Conservation (phyloP, 192 early-diverging fungal genomes). For the Borealophlyctis nickersoniae region DNA sequence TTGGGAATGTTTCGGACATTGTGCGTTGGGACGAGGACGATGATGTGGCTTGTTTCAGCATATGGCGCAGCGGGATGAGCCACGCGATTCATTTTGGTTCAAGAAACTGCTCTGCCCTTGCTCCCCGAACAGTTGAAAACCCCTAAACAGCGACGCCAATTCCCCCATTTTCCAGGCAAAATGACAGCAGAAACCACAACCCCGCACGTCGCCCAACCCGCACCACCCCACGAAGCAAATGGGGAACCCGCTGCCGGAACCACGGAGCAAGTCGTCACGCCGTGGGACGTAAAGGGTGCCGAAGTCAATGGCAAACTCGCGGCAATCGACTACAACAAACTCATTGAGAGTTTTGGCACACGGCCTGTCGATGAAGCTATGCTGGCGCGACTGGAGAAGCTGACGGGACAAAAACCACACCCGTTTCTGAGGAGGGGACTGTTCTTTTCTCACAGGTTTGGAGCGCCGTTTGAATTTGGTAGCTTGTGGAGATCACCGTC, state of each 20-base stretch:
- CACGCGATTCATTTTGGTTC: too few species aligned
- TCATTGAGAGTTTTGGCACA: constrained; percentile 88
- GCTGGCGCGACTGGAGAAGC: constrained; percentile 73
- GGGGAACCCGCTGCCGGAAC: background rate
- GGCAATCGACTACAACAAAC: constrained; percentile 90
- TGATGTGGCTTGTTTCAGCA: too few species aligned
- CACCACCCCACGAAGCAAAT: background rate
- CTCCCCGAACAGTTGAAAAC: too few species aligned
- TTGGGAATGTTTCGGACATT: too few species aligned
- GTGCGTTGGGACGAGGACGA: too few species aligned
- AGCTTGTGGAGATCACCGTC: background rate
- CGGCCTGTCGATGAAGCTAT: constrained; percentile 70
- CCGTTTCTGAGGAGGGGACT: constrained; percentile 80
- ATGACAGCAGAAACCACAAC: background rate
- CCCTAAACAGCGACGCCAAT: too few species aligned
- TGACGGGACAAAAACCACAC: constrained; percentile 84
- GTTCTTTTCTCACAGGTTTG: constrained; percentile 91
- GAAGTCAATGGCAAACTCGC: constrained; percentile 79
- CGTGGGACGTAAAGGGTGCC: constrained; percentile 93
- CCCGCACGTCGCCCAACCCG: background rate
- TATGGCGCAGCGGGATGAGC: too few species aligned
- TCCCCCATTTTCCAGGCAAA: too few species aligned
- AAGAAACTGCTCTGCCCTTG: too few species aligned
- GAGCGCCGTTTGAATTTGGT: background rate
- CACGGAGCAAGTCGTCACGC: constrained; percentile 68